A percentile compares a stretch with the other conserved stretches of the same genome.
phyloP scores from a whole-genome alignment of 768 basidiomycete genomes.

The Agrocybe pediades region DNA sequence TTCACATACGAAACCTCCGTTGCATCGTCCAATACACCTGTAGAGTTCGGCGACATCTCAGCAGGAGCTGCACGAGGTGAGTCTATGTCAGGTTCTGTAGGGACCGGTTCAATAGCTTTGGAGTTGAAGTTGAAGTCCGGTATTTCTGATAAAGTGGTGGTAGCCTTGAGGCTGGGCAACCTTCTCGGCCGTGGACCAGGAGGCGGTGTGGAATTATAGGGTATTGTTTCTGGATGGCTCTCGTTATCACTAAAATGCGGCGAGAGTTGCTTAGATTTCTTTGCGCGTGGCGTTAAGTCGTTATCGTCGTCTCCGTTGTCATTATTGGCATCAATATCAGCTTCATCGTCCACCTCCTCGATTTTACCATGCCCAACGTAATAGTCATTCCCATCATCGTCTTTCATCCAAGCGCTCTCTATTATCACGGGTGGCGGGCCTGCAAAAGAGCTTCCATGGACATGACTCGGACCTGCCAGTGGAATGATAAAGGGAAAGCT shows the following conservation, averaged over 20 bases:
- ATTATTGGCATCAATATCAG: conserved; percentile 10
- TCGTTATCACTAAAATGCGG: conserved; percentile 10
- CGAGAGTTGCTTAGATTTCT: conserved; percentile 5
- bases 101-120: conserved; percentile 9
- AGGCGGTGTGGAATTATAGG: conserved; percentile 26
- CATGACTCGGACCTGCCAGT: conserved; percentile 20
- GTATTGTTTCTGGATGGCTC: conserved; percentile 12
- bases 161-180: conserved; percentile 25
- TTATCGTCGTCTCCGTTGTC: conserved; percentile 12
- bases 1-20: conserved; percentile 27
- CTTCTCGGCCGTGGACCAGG: conserved; percentile 22
- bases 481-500: neutral
- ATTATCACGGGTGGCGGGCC: conserved; percentile 14
- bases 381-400: conserved; percentile 20
- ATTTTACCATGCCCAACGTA: conserved; percentile 28
- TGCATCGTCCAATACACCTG: conserved; percentile 17
- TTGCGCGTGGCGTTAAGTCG: conserved; percentile 16
- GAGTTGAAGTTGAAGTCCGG: neutral
- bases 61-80: conserved; percentile 5
- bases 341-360: conserved; percentile 30
- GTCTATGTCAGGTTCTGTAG: conserved; percentile 8
- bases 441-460: conserved; percentile 13
- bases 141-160: conserved; percentile 18
- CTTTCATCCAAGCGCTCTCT: conserved; percentile 28
- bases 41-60: conserved; percentile 4